phyloP scores from a whole-genome alignment of 1,139 yeast genomes.

The Pichia sp. region DNA sequence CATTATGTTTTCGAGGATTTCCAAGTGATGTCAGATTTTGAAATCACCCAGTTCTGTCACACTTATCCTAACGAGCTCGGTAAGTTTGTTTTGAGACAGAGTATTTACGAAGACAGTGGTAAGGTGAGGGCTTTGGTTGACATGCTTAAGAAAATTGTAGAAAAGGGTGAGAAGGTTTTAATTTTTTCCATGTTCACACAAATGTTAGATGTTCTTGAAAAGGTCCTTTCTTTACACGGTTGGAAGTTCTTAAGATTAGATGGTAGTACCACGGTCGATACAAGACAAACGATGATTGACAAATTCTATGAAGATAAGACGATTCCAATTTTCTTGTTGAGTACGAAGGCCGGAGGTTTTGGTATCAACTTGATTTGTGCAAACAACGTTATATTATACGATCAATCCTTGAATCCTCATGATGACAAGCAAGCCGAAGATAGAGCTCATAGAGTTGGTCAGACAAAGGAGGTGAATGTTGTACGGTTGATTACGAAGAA shows the following conservation, averaged over 20 bases:
- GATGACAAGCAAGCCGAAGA: constrained; percentile 99
- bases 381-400: constrained; percentile 83
- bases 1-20: constrained; percentile 82
- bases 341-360: constrained; percentile 97
- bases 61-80: constrained; percentile 63
- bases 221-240: constrained; percentile 55
- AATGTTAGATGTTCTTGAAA: constrained; percentile 79
- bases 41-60: constrained; percentile 66
- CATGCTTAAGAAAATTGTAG: constrained; percentile 53
- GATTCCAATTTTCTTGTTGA: constrained; percentile 78
- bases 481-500: constrained; percentile 72
- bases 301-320: constrained; percentile 74
- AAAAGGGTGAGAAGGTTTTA: constrained; percentile 62
- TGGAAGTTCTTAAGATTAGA: constrained; percentile 80
- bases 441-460: constrained; percentile 96
- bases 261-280: constrained; percentile 90
- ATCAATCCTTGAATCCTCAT: constrained; percentile 94
- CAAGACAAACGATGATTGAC: constrained; percentile 88
- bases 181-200: constrained; percentile 91
- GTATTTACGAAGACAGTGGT: constrained; percentile 68
- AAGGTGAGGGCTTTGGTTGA: constrained; percentile 55
- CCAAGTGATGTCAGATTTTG: constrained; percentile 95
- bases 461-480: constrained; percentile 93
- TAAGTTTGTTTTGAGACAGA: constrained; percentile 45
- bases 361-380: constrained; percentile 97